These are phyloP conservation scores for Rhododendron molle DNA, from an alignment of 148 eudicot species.

Conservation along the genomic window DNA sequence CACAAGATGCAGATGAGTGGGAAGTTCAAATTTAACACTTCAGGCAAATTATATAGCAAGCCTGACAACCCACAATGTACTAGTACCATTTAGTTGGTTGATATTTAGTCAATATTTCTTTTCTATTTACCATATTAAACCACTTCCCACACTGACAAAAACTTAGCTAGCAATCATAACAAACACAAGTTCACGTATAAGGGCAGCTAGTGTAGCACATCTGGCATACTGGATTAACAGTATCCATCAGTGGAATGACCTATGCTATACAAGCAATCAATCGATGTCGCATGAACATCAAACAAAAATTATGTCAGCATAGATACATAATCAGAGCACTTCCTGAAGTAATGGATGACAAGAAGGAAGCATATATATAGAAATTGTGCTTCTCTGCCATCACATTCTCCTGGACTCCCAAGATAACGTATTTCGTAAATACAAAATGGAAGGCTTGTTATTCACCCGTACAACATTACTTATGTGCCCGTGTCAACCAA, in stretches of 20 bases:
- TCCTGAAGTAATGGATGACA: neutral
- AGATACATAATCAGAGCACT: neutral
- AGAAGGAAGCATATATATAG: neutral
- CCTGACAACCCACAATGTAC: neutral
- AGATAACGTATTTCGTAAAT: neutral
- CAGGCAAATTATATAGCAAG: neutral
- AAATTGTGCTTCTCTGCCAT: neutral
- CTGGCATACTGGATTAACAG: neutral
- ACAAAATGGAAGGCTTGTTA: neutral
- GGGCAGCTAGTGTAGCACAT: neutral
- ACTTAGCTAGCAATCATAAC: neutral
- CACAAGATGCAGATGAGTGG: neutral
- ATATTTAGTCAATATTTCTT: too few relatives aligned
- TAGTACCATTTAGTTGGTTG: neutral
- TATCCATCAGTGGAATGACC: neutral
- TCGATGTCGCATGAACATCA: neutral
- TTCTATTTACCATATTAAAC: neutral
- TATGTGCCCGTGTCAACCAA: neutral
- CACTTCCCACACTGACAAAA: neutral
- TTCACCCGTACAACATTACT: neutral
- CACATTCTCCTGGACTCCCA: neutral
- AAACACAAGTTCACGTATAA: neutral
- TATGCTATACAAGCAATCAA: slow-evolving; percentile 1
- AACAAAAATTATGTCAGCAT: neutral
- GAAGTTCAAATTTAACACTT: neutral